Percentiles rank a stretch among this genome's conserved stretches.
These are phyloP conservation scores for Corchorus capsularis DNA, from an alignment of 345 rosid species.

Conservation along the genomic window DNA sequence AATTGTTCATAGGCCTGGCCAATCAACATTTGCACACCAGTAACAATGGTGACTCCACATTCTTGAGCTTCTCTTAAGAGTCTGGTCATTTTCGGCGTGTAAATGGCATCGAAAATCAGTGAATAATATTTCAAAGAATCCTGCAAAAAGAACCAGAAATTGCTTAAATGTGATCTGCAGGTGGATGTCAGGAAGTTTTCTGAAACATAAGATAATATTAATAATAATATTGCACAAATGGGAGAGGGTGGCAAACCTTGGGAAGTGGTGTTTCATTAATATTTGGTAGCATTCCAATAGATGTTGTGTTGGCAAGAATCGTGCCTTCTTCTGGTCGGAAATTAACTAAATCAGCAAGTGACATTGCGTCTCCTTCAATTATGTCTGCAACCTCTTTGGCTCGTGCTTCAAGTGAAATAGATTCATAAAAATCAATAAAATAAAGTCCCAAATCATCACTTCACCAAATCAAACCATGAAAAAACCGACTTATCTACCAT, in stretches of 20 bases:
- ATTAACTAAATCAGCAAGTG: conserved; percentile 64
- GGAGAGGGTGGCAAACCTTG: conserved; percentile 50
- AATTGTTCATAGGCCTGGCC: conserved; percentile 90
- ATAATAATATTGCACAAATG: neutral
- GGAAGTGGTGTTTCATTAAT: conserved; percentile 79
- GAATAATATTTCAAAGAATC: conserved; percentile 66
- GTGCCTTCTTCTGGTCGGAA: conserved; percentile 78
- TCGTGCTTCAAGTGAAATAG: conserved; percentile 50
- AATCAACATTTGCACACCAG: conserved; percentile 89
- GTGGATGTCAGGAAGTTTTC: neutral
- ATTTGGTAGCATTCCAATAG: conserved; percentile 96
- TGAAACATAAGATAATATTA: neutral
- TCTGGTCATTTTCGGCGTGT: conserved; percentile 81
- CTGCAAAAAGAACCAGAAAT: conserved; percentile 37
- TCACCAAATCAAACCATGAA: neutral
- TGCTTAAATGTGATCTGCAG: neutral
- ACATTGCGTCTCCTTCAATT: conserved; percentile 74
- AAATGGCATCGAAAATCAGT: conserved; percentile 84
- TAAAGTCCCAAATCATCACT: conserved; percentile 19
- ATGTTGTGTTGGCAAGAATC: conserved; percentile 93
- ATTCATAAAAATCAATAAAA: conserved; percentile 10
- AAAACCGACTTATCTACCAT: too few relatives aligned
- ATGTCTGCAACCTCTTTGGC: conserved; percentile 72
- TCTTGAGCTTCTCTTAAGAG: conserved; percentile 85
- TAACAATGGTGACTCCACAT: conserved; percentile 66